A percentile compares a stretch with the other conserved stretches of the same genome.
Conservation (phyloP, 2,329 filamentous ascomycete genomes). For the Elsinoe necatrix region DNA sequence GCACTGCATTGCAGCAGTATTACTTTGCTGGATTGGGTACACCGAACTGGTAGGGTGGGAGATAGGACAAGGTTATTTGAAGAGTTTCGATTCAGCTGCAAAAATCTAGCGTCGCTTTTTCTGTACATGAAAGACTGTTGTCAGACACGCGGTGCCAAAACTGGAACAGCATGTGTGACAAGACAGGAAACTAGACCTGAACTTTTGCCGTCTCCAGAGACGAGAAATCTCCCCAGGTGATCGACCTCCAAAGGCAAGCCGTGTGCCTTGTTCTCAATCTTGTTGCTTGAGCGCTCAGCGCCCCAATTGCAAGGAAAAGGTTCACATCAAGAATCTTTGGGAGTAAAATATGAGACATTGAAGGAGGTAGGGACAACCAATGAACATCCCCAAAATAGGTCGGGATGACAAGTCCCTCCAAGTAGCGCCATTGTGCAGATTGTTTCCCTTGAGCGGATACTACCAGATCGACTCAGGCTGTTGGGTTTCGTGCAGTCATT, state of each 20-base stretch:
- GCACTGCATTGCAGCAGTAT: conserved; percentile 29
- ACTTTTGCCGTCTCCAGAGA: background rate
- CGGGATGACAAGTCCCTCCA: background rate
- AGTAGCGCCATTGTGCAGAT: background rate
- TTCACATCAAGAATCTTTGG: background rate
- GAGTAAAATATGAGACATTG: conserved; percentile 13
- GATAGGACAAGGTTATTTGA: background rate
- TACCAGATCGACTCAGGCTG: conserved; percentile 12
- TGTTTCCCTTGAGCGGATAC: conserved; percentile 11
- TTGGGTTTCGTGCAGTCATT: conserved; percentile 14
- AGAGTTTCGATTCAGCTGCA: background rate
- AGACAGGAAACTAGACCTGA: conserved; percentile 1
- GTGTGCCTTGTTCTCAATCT: conserved; percentile 1
- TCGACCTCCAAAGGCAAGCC: background rate
- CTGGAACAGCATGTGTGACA: background rate
- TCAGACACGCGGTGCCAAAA: background rate
- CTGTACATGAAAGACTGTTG: background rate
- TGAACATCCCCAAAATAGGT: background rate
- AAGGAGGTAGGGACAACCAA: background rate
- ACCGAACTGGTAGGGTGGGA: conserved; percentile 14
- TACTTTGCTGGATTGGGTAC: conserved; percentile 24
- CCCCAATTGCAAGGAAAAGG: background rate
- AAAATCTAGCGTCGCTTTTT: background rate
- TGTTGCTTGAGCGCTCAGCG: conserved; percentile 1
- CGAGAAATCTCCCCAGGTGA: background rate